Evolutionary conservation across 192 early-diverging fungal species (phyloP), one percentile per base, ranked within the genome.

Genomic region (Entomortierella chlamydospora): DNA sequence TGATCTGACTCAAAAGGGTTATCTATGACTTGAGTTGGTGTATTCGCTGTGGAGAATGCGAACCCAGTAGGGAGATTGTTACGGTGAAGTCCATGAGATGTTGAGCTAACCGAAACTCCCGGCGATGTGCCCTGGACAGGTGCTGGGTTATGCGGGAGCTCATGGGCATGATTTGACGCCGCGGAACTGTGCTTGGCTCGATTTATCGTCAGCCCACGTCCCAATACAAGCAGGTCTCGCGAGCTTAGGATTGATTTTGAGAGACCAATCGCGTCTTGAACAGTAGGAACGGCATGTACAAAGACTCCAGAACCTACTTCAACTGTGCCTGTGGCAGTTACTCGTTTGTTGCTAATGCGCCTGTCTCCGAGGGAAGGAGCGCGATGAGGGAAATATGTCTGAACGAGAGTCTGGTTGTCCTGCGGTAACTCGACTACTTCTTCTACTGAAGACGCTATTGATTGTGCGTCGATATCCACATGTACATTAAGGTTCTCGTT

Each of bases 211-310:
- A 51, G 15, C 53, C 74, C 74, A 23, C 83, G 72, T n/a, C 87
- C 87, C 31, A 88, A 26, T 1, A 89, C 76, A 4, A 89, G 43
- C 26, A 87, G 70, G 61, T 87, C 88, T 15, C 85, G 80, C 20
- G 83, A 73, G 17, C 81, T 71, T 12, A 87, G 52, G 7, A 78
- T 28, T 13, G 70, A 28, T 49, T 73, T 84, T 6, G 72, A 64
- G 12, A 74, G 66, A 4, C 73, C 70, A 43, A 87, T 71, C 20
- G 77, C 68, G 45, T 81, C 82, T 39, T 72, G 72, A 34, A 85
- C 41, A 28, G 87, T 78, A 2, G 83, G 66, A 4, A 79, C 50
- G 12, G 70, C 55, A 23, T 57, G 47, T 10, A 85, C 49, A 39
- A 59, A 76, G 33, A 84, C n/a, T 10, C 65, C 47, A 50, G 53